phyloP scores from a whole-genome alignment of 164 flowering plant genomes.

The Vitis amurensis region DNA sequence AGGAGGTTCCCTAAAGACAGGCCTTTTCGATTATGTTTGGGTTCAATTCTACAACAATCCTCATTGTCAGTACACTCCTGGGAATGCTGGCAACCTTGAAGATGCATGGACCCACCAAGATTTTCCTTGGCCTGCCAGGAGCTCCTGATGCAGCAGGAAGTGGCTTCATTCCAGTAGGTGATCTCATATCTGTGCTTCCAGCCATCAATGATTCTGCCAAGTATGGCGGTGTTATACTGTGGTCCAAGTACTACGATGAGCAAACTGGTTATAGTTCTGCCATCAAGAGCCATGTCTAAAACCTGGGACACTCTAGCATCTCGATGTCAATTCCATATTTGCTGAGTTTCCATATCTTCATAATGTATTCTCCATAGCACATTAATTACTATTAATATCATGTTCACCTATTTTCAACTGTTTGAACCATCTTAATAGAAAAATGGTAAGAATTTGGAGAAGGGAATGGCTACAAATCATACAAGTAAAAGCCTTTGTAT shows the following conservation, averaged over 20 bases:
- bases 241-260: neutral
- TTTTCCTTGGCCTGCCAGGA: conserved; percentile 7
- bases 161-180: conserved; percentile 1
- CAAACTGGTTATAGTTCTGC: conserved; percentile 4
- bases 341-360: neutral
- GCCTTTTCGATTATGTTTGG: conserved; percentile 1
- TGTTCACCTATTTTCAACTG: too few species aligned
- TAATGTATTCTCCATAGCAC: neutral
- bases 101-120: conserved; percentile 3
- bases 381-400: too few species aligned
- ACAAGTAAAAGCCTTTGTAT: too few species aligned
- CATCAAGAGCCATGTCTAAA: conserved; percentile 7
- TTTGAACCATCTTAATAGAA: too few species aligned
- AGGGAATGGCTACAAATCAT: too few species aligned
- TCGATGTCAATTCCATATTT: neutral
- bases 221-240: conserved; percentile 13
- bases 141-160: conserved; percentile 6
- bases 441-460: too few species aligned
- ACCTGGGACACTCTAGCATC: neutral
- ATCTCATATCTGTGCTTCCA: conserved; percentile 6
- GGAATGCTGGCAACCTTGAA: neutral
- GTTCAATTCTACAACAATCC: neutral
- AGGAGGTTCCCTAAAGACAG: conserved; percentile 3
- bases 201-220: conserved; percentile 7
- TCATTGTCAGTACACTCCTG: neutral